Conservation (phyloP, 208 protist genomes). For the Acanthamoeba royreba region DNA sequence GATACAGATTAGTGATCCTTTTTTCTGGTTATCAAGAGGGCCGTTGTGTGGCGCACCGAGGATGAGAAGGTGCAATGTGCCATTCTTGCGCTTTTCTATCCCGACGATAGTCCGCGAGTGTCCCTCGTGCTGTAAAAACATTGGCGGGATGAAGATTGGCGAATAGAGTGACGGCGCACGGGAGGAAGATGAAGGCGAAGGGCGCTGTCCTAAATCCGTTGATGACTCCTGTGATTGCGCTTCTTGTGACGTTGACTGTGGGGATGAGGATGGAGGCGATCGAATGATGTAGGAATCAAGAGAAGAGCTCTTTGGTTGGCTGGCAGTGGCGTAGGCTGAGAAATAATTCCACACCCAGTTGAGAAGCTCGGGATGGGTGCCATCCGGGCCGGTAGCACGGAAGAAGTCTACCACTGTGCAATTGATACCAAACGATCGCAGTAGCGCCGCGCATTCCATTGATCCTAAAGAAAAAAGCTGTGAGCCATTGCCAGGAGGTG, state of each 20-base stretch:
- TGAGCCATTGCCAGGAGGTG: neutral
- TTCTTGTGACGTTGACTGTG: neutral
- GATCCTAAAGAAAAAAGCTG: neutral
- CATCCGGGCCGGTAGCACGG: slow-evolving; percentile 18
- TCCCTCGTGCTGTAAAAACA: slow-evolving; percentile 47
- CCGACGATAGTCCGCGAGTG: slow-evolving; percentile 47
- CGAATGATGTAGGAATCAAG: neutral
- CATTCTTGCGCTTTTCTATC: slow-evolving; percentile 42
- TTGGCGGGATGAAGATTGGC: neutral
- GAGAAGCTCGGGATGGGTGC: slow-evolving; percentile 9
- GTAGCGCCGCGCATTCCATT: slow-evolving; percentile 36
- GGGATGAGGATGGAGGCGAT: neutral
- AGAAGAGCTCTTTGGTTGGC: neutral
- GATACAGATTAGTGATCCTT: no score
- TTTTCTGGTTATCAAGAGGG: no score
- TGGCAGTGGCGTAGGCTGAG: neutral
- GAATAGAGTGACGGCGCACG: neutral
- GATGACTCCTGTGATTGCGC: no score
- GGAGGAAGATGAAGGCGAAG: neutral
- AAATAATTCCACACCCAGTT: slow-evolving; percentile 40
- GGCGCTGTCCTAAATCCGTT: neutral
- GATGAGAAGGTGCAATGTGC: slow-evolving; percentile 23
- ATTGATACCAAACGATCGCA: slow-evolving; percentile 47
- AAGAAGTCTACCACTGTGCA: slow-evolving; percentile 41
- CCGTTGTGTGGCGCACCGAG: neutral